A percentile compares a stretch with the other conserved stretches of the same genome.
phyloP scores from a whole-genome alignment of 1,284 basidiomycete species.

The Pseudozyma pruni region DNA sequence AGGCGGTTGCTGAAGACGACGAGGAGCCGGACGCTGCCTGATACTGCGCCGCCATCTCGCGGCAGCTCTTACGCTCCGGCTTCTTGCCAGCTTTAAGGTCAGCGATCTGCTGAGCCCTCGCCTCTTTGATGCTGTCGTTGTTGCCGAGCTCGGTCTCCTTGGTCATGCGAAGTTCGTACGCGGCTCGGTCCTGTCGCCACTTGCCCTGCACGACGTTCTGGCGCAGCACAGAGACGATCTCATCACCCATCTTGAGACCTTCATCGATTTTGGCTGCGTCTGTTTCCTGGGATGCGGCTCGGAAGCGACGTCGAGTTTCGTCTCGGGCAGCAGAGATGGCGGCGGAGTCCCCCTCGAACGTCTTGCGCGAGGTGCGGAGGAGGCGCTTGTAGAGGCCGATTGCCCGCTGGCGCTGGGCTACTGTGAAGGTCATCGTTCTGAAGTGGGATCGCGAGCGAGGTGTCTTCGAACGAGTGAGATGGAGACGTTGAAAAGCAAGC shows the following conservation, averaged over 20 bases:
- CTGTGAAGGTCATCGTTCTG: conserved; percentile 42
- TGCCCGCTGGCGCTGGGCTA: conserved; percentile 55
- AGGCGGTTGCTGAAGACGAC: conserved; percentile 31
- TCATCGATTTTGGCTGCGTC: conserved; percentile 57
- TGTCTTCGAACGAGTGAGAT: neutral
- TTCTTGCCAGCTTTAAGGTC: conserved; percentile 56
- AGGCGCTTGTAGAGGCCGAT: conserved; percentile 62
- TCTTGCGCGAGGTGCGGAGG: conserved; percentile 57
- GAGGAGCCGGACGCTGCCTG: conserved; percentile 20
- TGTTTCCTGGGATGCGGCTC: conserved; percentile 40
- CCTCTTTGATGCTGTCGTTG: conserved; percentile 63
- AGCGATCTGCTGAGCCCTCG: conserved; percentile 51
- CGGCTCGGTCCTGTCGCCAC: conserved; percentile 41
- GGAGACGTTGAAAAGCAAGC: too few relatives aligned
- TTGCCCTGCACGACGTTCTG: conserved; percentile 66
- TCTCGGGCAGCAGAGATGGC: conserved; percentile 52
- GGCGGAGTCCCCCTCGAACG: conserved; percentile 53
- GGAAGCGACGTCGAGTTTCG: conserved; percentile 55
- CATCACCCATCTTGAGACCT: conserved; percentile 59
- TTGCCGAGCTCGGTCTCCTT: conserved; percentile 65
- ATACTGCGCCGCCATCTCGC: conserved; percentile 42
- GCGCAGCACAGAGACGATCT: conserved; percentile 57
- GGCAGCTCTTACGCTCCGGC: conserved; percentile 47
- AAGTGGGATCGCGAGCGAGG: neutral
- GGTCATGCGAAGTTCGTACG: conserved; percentile 59